A percentile compares a stretch with the other conserved stretches of the same genome.
Evolutionary conservation across 441 rosid species (phyloP).

Genomic region (Sinapis alba): DNA sequence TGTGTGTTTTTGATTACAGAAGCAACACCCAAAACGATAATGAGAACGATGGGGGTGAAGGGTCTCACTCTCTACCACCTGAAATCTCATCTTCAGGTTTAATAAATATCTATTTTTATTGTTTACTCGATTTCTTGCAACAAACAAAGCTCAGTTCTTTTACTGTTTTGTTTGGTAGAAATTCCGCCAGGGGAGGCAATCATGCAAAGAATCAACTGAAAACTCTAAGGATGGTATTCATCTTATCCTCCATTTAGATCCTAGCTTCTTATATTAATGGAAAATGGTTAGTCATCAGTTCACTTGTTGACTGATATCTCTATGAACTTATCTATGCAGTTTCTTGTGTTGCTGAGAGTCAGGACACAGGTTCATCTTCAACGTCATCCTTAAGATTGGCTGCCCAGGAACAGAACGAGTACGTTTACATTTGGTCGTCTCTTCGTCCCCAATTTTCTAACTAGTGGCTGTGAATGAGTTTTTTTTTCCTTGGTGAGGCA

Average conservation of each 20-base stretch:
- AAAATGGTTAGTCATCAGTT: neutral
- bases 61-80: conserved; percentile 95
- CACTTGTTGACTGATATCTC: neutral
- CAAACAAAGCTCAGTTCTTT: conserved; percentile 8
- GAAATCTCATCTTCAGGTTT: conserved; percentile 95
- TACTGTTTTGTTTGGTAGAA: conserved; percentile 53
- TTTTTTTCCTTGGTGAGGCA: conserved; percentile 40
- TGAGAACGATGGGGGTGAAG: conserved; percentile 97
- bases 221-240: conserved; percentile 82
- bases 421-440: conserved; percentile 37
- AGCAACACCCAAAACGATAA: conserved; percentile 93
- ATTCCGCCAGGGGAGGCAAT: conserved; percentile 81
- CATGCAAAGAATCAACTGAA: conserved; percentile 75
- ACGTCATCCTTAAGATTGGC: conserved; percentile 69
- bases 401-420: conserved; percentile 80
- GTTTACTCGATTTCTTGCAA: neutral
- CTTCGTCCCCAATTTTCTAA: neutral
- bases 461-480: neutral
- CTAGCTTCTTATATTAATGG: neutral
- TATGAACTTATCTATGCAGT: conserved; percentile 47
- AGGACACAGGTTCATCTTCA: conserved; percentile 80
- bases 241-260: neutral
- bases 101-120: neutral
- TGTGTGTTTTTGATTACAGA: conserved; percentile 45
- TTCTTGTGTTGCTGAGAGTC: conserved; percentile 84